Percentiles rank a stretch among this genome's conserved stretches.
These are phyloP conservation scores for Drechslerella coelobrocha DNA, from an alignment of 2,329 filamentous ascomycete genomes.

Conservation along the genomic window DNA sequence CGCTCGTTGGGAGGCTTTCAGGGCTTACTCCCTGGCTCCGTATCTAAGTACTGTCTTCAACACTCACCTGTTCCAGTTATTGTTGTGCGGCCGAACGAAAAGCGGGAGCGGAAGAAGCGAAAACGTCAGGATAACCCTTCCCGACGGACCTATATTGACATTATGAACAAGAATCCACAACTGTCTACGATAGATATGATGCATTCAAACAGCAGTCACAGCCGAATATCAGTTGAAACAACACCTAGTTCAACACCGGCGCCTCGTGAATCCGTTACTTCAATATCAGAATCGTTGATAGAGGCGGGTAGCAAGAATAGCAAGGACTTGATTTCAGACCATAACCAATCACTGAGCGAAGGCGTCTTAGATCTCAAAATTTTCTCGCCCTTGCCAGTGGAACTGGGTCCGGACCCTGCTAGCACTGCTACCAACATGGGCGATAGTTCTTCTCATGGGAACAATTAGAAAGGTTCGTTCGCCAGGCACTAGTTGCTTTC, in stretches of 20 bases:
- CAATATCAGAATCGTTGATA: constrained; percentile 28
- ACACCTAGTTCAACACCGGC: constrained; percentile 43
- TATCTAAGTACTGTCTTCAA: constrained; percentile 93
- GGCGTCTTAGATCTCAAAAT: constrained; percentile 28
- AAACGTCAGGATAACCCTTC: constrained; percentile 80
- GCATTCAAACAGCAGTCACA: constrained; percentile 44
- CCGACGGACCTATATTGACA: constrained; percentile 77
- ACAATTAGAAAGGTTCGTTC: constrained; percentile 3
- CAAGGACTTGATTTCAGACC: constrained; percentile 23
- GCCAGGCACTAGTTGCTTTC: background rate
- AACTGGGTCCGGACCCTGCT: background rate
- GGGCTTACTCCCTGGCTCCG: constrained; percentile 82
- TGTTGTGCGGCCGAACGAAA: constrained; percentile 84
- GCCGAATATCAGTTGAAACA: constrained; percentile 31
- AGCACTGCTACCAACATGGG: background rate
- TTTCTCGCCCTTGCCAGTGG: background rate
- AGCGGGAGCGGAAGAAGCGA: constrained; percentile 85
- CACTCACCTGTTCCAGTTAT: constrained; percentile 93
- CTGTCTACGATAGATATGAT: constrained; percentile 50
- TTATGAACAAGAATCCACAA: constrained; percentile 67
- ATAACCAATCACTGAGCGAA: constrained; percentile 21
- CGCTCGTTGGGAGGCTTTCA: constrained; percentile 85
- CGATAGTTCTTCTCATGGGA: constrained; percentile 14
- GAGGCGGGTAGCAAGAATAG: constrained; percentile 13
- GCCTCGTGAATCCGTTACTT: constrained; percentile 43